These are phyloP conservation scores for Lentinus tigrinus DNA, from an alignment of 768 basidiomycete species.

Conservation along the genomic window DNA sequence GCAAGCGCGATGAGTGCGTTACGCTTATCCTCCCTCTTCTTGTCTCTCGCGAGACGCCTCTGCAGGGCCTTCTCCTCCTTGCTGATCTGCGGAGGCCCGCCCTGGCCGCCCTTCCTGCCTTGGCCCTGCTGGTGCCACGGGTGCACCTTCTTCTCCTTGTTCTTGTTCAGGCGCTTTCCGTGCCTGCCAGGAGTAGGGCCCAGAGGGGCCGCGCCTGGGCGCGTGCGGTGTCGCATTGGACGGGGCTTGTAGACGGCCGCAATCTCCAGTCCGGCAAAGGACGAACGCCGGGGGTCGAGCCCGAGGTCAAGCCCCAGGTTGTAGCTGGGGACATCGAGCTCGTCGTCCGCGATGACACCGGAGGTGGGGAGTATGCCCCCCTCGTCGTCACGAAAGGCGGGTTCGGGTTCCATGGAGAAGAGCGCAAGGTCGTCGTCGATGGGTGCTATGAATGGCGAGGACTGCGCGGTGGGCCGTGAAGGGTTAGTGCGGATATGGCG, in stretches of 20 bases:
- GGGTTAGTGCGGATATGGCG: constrained; percentile 28
- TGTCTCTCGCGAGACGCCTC: constrained; percentile 49
- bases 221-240: constrained; percentile 49
- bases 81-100: constrained; percentile 10
- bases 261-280: constrained; percentile 63
- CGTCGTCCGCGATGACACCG: constrained; percentile 9
- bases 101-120: background rate
- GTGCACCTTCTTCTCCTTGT: constrained; percentile 24
- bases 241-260: constrained; percentile 73
- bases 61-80: constrained; percentile 33
- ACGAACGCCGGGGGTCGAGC: constrained; percentile 14
- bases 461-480: constrained; percentile 22
- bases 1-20: constrained; percentile 22
- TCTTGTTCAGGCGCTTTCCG: constrained; percentile 25
- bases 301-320: background rate
- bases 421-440: constrained; percentile 33
- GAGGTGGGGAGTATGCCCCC: background rate
- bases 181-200: constrained; percentile 18
- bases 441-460: constrained; percentile 22
- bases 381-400: constrained; percentile 33
- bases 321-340: background rate
- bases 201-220: constrained; percentile 24
- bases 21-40: constrained; percentile 47
- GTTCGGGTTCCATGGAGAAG: constrained; percentile 50
- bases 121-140: constrained; percentile 21